These are phyloP conservation scores for Geotrichum candidum DNA, from an alignment of 1,139 yeast genomes.

Conservation along the genomic window DNA sequence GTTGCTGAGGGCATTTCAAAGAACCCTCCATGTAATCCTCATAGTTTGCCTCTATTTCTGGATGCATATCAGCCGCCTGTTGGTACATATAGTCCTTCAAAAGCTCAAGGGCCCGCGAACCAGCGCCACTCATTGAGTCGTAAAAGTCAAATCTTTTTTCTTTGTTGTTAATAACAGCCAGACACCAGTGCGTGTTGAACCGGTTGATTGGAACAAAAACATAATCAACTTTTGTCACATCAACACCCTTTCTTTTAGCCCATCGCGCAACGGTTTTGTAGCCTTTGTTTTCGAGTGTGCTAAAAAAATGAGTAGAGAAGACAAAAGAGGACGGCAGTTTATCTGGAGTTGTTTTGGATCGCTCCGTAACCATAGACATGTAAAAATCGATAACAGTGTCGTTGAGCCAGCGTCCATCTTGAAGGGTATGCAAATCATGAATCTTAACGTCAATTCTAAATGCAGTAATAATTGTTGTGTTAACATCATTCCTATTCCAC, in stretches of 20 bases:
- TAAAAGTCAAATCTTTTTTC: conserved; percentile 57
- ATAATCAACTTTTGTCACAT: conserved; percentile 56
- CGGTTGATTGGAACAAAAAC: conserved; percentile 81
- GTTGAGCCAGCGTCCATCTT: conserved; percentile 76
- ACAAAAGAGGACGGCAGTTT: conserved; percentile 47
- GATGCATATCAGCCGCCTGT: conserved; percentile 35
- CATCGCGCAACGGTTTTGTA: conserved; percentile 79
- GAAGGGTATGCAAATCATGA: conserved; percentile 64
- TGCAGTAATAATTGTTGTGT: conserved; percentile 40
- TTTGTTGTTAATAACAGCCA: conserved; percentile 67
- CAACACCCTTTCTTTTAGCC: conserved; percentile 78
- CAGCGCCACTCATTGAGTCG: conserved; percentile 69
- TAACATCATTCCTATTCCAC: conserved; percentile 36
- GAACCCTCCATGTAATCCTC: conserved; percentile 24
- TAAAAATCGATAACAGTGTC: conserved; percentile 87
- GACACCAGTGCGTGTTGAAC: conserved; percentile 85
- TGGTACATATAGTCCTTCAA: conserved; percentile 44
- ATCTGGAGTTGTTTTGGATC: conserved; percentile 31
- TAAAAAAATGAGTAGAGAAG: conserved; percentile 83
- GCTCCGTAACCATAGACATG: conserved; percentile 51
- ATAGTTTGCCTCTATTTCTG: conserved; percentile 28
- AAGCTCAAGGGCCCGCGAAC: conserved; percentile 45
- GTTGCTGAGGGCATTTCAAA: conserved; percentile 69
- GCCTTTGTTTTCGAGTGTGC: conserved; percentile 61
- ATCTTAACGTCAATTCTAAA: conserved; percentile 55